A percentile compares a stretch with the other conserved stretches of the same genome.
Evolutionary conservation across 208 protist species (phyloP).

Genomic region (Leishmania amazonensis): DNA sequence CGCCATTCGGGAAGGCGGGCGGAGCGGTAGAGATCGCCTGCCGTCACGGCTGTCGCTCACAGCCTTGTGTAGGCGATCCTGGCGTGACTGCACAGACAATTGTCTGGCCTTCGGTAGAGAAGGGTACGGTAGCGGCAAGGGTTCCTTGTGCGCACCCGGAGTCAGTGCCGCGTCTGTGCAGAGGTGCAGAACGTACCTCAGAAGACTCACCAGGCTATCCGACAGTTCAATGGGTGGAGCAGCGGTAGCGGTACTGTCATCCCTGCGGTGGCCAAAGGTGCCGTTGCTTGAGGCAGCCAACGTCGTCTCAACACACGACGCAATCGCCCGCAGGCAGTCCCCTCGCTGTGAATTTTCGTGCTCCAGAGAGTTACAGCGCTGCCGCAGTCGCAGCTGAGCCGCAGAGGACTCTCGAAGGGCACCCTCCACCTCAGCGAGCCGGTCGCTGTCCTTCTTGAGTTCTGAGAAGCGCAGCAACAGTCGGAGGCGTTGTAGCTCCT

Average conservation of each 20-base stretch:
- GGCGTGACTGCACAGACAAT: neutral
- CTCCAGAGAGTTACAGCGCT: conserved; percentile 17
- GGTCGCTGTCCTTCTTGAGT: conserved; percentile 74
- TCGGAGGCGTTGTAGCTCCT: conserved; percentile 61
- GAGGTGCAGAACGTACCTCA: neutral
- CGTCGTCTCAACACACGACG: conserved; percentile 7
- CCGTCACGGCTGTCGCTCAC: neutral
- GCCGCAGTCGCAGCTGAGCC: conserved; percentile 4
- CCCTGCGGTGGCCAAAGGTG: neutral
- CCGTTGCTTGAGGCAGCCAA: neutral
- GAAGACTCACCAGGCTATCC: neutral
- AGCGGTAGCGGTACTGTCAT: neutral
- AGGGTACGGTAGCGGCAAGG: neutral
- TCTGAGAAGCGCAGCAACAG: conserved; percentile 79
- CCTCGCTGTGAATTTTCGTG: neutral
- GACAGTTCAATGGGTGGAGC: neutral
- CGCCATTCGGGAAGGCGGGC: neutral
- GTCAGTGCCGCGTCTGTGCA: conserved; percentile 1
- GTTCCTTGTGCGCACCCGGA: neutral
- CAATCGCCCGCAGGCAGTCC: conserved; percentile 9
- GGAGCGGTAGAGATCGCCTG: neutral
- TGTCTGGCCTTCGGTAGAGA: neutral
- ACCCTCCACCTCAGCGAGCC: conserved; percentile 25
- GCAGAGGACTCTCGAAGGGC: conserved; percentile 22
- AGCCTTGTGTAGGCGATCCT: conserved; percentile 7